Base-by-base conservation (phyloP, 306 rosid genomes). In the Vigna radiata region DNA sequence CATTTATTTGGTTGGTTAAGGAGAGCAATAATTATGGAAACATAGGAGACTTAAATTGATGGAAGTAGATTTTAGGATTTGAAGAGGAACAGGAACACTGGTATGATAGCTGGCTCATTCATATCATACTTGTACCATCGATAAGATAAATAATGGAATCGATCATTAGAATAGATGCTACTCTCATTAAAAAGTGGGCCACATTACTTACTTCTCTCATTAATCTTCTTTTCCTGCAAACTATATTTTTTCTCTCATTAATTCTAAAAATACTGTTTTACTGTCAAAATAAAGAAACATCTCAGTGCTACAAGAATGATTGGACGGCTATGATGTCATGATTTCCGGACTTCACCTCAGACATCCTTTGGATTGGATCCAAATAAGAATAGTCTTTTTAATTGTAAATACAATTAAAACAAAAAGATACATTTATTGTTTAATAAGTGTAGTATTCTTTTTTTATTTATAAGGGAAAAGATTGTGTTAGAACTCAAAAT, bases 291-390 rank as follows among this genome's bases (percentile, higher is more conserved):
- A 49, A 75, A 68, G 37, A 43, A 77, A 68, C 44, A 48, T 53
- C 73, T 73, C 77, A 71, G 33, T 77, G 66, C 31, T 69, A 8
- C 3, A 50, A 37, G 83, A 86, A 85, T 89, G 91, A 91, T 89
- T 93, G 89, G 90, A 93, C 93, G 93, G 83, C 79, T 86, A 60
- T 86, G 89, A 85, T 93, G 87, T 91, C 96, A 89, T 88, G 56
- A 86, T 93, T 80, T 82, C 83, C 65, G 61, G 44, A 81, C 72
- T 79, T 76, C 77, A 63, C 78, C 75, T 82, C 37, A 33, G 7
- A 33, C 37, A 5, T 33, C 6, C 7, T 33, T 33, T 33, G 6
- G 37, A 33, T 33, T 1, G 6, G 37, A 33, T 33, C 5, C 33
- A 29, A 29, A 29, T 29, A 4, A 29, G 5, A 29, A 25, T 25